Conservation (phyloP, 169 alveolate genomes). For the Perkinsus chesapeaki region DNA sequence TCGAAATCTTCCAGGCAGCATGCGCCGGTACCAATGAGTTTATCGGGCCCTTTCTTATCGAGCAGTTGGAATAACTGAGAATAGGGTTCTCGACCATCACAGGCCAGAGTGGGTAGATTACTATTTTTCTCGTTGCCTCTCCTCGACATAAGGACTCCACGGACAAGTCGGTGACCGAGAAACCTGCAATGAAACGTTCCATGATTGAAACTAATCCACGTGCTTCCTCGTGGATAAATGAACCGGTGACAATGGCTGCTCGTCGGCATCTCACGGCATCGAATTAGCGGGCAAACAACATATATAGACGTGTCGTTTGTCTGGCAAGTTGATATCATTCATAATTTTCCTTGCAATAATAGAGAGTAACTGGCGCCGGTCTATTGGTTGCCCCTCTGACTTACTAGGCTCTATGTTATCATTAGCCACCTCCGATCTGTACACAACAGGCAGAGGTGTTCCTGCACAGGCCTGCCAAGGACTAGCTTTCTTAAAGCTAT, state of each 20-base stretch:
- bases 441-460: background rate
- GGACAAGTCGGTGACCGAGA: background rate
- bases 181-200: background rate
- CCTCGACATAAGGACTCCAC: slow-evolving; percentile 3
- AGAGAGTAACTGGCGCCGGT: background rate
- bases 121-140: background rate
- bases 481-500: background rate
- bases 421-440: background rate
- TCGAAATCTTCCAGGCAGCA: background rate
- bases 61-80: background rate
- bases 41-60: slow-evolving; percentile 1
- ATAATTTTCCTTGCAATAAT: background rate
- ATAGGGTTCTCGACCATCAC: background rate
- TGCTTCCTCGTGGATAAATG: background rate
- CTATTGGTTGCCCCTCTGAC: background rate
- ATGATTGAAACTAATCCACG: background rate
- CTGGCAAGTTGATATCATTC: too few relatives aligned
- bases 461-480: background rate
- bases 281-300: too few relatives aligned
- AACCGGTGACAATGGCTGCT: too few relatives aligned
- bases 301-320: too few relatives aligned
- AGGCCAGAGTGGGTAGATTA: background rate
- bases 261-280: too few relatives aligned
- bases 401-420: background rate
- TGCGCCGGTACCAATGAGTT: slow-evolving; percentile 1